Evolutionary conservation across 345 rosid species (phyloP).

Genomic region (Lumnitzera littorea): DNA sequence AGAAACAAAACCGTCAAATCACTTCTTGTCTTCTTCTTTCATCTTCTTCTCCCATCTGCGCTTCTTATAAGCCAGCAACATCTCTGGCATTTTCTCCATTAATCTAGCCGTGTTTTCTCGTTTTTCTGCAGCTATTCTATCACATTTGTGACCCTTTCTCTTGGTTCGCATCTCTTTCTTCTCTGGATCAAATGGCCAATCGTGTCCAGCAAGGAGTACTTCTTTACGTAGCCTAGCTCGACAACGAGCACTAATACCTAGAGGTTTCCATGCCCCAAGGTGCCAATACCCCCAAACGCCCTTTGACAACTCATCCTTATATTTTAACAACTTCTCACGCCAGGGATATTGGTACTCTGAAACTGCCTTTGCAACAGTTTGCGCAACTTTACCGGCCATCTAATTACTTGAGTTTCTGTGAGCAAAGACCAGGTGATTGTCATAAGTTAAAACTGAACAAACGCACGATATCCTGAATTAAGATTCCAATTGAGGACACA

Average conservation of each 20-base stretch:
- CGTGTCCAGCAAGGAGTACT: constrained; percentile 63
- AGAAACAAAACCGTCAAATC: neutral
- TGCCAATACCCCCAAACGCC: constrained; percentile 96
- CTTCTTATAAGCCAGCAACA: constrained; percentile 84
- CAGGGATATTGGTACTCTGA: constrained; percentile 68
- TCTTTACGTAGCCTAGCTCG: constrained; percentile 89
- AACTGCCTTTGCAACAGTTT: constrained; percentile 44
- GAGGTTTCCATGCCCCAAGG: constrained; percentile 84
- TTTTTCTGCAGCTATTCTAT: constrained; percentile 74
- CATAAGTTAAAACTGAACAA: neutral
- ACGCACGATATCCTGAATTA: neutral
- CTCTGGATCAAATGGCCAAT: constrained; percentile 88
- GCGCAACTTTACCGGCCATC: constrained; percentile 81
- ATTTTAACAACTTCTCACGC: constrained; percentile 65
- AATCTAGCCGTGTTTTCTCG: constrained; percentile 72
- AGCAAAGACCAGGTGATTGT: neutral
- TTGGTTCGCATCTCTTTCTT: constrained; percentile 76
- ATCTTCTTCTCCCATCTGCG: constrained; percentile 94
- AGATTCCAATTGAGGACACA: too few species aligned
- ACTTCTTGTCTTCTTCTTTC: constrained; percentile 78
- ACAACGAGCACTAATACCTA: constrained; percentile 74
- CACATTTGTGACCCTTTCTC: constrained; percentile 86
- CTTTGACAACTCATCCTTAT: constrained; percentile 65
- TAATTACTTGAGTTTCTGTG: neutral
- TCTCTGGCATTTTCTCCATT: constrained; percentile 84